A percentile compares a stretch with the other conserved stretches of the same genome.
These are phyloP conservation scores for Aspergillus sp. DNA, from an alignment of 2,329 filamentous ascomycete species.

Conservation along the genomic window DNA sequence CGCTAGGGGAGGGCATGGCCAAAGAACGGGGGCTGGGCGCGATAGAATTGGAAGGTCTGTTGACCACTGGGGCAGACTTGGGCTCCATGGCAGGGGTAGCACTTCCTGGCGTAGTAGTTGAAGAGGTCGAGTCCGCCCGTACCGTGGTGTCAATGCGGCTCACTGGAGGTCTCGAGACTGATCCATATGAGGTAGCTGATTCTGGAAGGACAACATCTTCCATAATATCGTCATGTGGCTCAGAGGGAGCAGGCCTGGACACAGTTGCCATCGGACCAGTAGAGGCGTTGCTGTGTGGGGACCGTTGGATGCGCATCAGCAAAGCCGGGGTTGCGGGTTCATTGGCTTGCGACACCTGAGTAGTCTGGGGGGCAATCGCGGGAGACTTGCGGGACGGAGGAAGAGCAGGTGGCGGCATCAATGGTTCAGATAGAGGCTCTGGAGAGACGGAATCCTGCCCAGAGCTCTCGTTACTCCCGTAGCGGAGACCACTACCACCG, in stretches of 20 bases:
- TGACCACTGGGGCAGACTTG: slow-evolving; percentile 35
- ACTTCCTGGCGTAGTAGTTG: slow-evolving; percentile 62
- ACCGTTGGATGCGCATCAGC: slow-evolving; percentile 71
- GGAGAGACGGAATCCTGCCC: slow-evolving; percentile 52
- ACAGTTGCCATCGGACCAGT: slow-evolving; percentile 39
- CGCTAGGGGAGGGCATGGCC: slow-evolving; percentile 54
- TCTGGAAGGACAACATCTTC: slow-evolving; percentile 74
- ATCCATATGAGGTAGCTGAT: slow-evolving; percentile 57
- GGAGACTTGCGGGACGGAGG: slow-evolving; percentile 46
- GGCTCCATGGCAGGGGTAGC: slow-evolving; percentile 56
- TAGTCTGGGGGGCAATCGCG: slow-evolving; percentile 35
- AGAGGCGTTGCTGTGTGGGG: slow-evolving; percentile 43
- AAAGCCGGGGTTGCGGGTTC: slow-evolving; percentile 83
- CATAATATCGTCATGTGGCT: slow-evolving; percentile 57
- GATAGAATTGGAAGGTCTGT: slow-evolving; percentile 38
- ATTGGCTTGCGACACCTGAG: slow-evolving; percentile 34
- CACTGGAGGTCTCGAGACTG: slow-evolving; percentile 44
- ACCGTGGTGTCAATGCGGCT: slow-evolving; percentile 53
- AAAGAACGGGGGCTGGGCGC: slow-evolving; percentile 57
- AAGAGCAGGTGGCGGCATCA: slow-evolving; percentile 53
- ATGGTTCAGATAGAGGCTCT: slow-evolving; percentile 51
- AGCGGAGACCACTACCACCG: slow-evolving; percentile 32
- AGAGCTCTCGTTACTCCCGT: slow-evolving; percentile 47
- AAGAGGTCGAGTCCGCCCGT: slow-evolving; percentile 49
- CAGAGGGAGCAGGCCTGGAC: slow-evolving; percentile 42